phyloP scores from a whole-genome alignment of 2,329 filamentous ascomycete genomes.

The Penicillium digitatum region DNA sequence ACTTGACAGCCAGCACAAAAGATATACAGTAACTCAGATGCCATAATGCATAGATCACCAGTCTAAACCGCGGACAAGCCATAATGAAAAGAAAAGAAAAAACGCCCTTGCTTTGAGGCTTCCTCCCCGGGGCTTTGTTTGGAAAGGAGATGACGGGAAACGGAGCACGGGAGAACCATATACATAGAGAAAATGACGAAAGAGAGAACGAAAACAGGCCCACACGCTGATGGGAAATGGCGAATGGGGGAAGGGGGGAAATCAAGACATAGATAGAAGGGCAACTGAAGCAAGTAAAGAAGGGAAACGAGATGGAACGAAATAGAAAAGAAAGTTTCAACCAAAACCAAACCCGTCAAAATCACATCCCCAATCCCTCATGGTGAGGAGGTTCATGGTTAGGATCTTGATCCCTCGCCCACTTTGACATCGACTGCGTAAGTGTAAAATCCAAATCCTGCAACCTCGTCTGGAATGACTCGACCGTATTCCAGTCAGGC shows the following conservation, averaged over 20 bases:
- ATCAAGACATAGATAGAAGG: background rate
- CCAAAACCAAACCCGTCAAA: background rate
- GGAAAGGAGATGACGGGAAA: background rate
- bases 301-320: no score
- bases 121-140: constrained; percentile 8
- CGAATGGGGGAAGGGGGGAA: background rate
- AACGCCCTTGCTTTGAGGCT: constrained; percentile 23
- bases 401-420: constrained; percentile 21
- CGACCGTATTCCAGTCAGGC: constrained; percentile 21
- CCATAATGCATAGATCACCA: constrained; percentile 6
- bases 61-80: constrained; percentile 5
- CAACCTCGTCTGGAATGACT: constrained; percentile 21
- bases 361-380: constrained; percentile 23
- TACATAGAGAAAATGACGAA: background rate
- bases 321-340: no score
- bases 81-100: no score
- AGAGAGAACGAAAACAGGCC: constrained; percentile 3
- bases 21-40: background rate
- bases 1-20: background rate
- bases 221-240: background rate
- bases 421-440: constrained; percentile 23
- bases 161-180: constrained; percentile 1
- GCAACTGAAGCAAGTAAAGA: background rate
- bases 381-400: constrained; percentile 22
- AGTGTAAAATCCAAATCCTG: constrained; percentile 17